Conservation (phyloP, 139 green algal species). For the Chlorella sp. region DNA sequence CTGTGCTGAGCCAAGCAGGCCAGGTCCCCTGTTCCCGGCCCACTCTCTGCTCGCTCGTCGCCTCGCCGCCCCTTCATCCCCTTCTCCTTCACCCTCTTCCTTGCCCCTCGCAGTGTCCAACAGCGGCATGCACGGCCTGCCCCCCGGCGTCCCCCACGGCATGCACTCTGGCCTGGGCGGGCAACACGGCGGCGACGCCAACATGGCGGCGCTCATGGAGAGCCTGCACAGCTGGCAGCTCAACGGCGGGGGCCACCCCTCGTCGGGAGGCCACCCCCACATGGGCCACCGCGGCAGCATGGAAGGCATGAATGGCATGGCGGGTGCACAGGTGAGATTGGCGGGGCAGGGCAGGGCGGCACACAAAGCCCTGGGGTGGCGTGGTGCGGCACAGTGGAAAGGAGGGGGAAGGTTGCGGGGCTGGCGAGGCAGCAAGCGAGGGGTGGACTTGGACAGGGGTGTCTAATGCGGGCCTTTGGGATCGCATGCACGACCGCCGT, state of each 20-base stretch:
- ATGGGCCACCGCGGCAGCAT: slow-evolving; percentile 29
- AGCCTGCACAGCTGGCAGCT: slow-evolving; percentile 28
- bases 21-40: no score
- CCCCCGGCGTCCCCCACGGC: slow-evolving; percentile 7
- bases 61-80: not conserved
- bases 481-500: not conserved
- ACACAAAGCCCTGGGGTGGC: not conserved
- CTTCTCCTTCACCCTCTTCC: not conserved
- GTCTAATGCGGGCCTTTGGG: not conserved
- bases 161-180: slow-evolving; percentile 30
- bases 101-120: not conserved
- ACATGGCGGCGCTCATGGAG: slow-evolving; percentile 33
- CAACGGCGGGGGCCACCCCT: not conserved
- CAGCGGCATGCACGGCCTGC: not conserved
- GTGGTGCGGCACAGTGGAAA: not conserved
- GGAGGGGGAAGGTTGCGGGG: not conserved
- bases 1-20: not conserved
- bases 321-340: slow-evolving; percentile 7
- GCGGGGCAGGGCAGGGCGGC: not conserved
- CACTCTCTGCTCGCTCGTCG: not conserved
- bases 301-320: slow-evolving; percentile 21
- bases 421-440: not conserved
- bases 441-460: no score
- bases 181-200: slow-evolving; percentile 13
- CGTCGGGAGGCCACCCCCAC: no score